Conservation (phyloP, 306 rosid species). For the Rosa multiflora region DNA sequence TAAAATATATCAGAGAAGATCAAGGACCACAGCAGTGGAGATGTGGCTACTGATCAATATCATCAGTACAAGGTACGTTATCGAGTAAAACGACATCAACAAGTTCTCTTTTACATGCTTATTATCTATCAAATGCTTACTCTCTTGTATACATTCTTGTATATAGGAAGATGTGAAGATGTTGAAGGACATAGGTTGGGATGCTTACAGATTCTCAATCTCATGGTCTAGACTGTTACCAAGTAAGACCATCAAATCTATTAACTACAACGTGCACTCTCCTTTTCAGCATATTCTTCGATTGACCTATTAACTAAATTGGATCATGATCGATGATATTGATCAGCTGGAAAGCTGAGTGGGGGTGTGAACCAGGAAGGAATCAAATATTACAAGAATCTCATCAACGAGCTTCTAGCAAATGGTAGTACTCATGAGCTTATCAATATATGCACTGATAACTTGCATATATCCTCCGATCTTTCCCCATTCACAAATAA, state of each 20-base stretch:
- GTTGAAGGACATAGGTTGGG: conserved; percentile 38
- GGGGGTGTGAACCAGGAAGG: conserved; percentile 48
- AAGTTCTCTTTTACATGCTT: not conserved
- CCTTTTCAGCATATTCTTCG: not conserved
- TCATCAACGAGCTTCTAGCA: conserved; percentile 33
- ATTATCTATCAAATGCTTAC: not conserved
- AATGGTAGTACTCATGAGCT: conserved; percentile 21
- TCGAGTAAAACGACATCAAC: not conserved
- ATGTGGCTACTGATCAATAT: conserved; percentile 41
- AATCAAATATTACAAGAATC: conserved; percentile 40
- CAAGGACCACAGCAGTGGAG: conserved; percentile 38
- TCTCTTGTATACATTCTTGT: not conserved
- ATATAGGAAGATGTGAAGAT: conserved; percentile 46
- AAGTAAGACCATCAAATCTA: conserved; percentile 27
- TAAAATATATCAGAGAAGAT: conserved; percentile 28
- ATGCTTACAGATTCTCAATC: conserved; percentile 55
- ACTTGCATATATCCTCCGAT: not conserved
- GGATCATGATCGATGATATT: not conserved
- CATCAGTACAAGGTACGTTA: conserved; percentile 41
- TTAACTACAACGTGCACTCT: not conserved
- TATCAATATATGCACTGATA: not conserved
- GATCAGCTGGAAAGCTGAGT: conserved; percentile 42
- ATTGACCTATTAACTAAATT: not conserved
- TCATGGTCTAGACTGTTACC: conserved; percentile 57
- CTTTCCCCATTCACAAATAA: too few relatives aligned